phyloP scores from a whole-genome alignment of 805 yeast species.

The Kodamaea neixiangensis region DNA sequence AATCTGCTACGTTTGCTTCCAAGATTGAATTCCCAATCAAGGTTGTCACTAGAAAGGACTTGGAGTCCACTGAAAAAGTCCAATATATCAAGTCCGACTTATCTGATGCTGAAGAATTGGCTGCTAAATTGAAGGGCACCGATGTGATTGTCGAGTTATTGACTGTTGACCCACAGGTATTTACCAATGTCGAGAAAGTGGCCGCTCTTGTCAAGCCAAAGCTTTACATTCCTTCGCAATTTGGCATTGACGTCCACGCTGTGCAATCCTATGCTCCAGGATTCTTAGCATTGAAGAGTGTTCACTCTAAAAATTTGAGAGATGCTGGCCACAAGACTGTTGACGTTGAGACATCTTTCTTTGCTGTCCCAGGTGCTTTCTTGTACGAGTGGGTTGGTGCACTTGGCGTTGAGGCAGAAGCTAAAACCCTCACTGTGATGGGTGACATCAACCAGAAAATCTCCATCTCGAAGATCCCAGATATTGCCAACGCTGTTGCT shows the following conservation, averaged over 20 bases:
- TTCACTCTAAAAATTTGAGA: constrained; percentile 42
- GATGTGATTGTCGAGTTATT: constrained; percentile 54
- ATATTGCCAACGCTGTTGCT: constrained; percentile 20
- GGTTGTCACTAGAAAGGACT: constrained; percentile 48
- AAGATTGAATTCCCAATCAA: constrained; percentile 51
- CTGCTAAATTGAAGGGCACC: constrained; percentile 44
- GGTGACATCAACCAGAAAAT: constrained; percentile 43
- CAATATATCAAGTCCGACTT: constrained; percentile 41
- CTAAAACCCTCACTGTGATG: constrained; percentile 34
- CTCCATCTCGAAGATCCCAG: constrained; percentile 34
- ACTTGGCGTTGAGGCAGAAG: constrained; percentile 39
- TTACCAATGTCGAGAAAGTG: constrained; percentile 36
- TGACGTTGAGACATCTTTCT: constrained; percentile 42
- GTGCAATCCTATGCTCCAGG: constrained; percentile 33
- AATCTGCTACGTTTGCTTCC: constrained; percentile 41
- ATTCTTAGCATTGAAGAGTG: constrained; percentile 32
- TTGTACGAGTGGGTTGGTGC: constrained; percentile 34
- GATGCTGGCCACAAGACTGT: constrained; percentile 48
- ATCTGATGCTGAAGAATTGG: constrained; percentile 24
- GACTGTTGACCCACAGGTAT: constrained; percentile 28
- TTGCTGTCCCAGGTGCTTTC: constrained; percentile 37
- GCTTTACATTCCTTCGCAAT: constrained; percentile 61
- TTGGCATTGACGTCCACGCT: constrained; percentile 48
- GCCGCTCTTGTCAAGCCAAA: constrained; percentile 46
- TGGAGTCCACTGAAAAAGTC: constrained; percentile 32